These are phyloP conservation scores for Dothidotthia symphoricarpi DNA, from an alignment of 2,329 filamentous ascomycete genomes.

Conservation along the genomic window DNA sequence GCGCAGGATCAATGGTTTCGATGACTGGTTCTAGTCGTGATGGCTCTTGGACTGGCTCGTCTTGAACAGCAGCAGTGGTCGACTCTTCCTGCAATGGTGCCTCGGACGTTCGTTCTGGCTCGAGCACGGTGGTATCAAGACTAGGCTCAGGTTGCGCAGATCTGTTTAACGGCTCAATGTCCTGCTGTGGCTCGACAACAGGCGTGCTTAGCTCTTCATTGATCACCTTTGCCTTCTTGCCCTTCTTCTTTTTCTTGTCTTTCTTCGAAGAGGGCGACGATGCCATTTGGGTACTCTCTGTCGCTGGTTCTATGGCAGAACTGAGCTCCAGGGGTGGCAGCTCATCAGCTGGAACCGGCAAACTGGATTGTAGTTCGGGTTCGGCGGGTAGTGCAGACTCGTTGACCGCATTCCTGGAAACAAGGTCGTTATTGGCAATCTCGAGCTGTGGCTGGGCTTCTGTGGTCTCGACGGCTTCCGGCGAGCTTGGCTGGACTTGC, in stretches of 20 bases:
- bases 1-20: neutral
- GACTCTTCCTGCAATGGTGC: slow-evolving; percentile 1
- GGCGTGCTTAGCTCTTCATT: slow-evolving; percentile 16
- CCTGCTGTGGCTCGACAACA: slow-evolving; percentile 6
- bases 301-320: neutral
- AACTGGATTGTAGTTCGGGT: neutral
- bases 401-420: neutral
- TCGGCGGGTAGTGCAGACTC: neutral
- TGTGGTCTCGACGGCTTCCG: neutral
- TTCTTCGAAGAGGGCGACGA: slow-evolving; percentile 16
- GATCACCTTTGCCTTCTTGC: slow-evolving; percentile 18
- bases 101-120: slow-evolving; percentile 4
- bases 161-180: slow-evolving; percentile 4
- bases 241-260: slow-evolving; percentile 30
- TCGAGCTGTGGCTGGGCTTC: neutral
- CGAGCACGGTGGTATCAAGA: neutral
- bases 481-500: neutral
- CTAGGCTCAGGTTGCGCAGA: neutral
- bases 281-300: neutral
- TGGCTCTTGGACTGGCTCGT: slow-evolving; percentile 5
- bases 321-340: neutral
- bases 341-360: neutral
- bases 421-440: neutral
- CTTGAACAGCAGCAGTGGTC: neutral
- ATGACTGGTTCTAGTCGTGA: neutral